phyloP scores from a whole-genome alignment of 768 basidiomycete species.

The Phaeotremella skinneri region DNA sequence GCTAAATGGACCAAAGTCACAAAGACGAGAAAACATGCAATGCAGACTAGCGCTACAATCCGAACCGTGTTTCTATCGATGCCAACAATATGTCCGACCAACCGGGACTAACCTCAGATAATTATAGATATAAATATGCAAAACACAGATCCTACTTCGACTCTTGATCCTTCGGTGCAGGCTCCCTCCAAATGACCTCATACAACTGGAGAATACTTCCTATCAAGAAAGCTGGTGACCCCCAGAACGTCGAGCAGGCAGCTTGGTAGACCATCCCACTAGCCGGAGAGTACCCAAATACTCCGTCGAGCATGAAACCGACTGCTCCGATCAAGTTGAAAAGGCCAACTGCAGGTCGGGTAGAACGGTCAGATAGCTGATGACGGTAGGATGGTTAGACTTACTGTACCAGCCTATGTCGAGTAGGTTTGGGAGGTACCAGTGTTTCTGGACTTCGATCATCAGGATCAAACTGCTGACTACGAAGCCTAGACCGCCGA shows the following conservation, averaged over 20 bases:
- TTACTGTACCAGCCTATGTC: slow-evolving; percentile 62
- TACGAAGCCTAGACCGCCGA: slow-evolving; percentile 64
- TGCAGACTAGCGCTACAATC: neutral
- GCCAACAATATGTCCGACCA: no score
- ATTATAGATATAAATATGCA: neutral
- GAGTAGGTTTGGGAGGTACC: slow-evolving; percentile 57
- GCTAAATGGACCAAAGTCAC: neutral
- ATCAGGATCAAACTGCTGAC: slow-evolving; percentile 56
- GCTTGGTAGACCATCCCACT: slow-evolving; percentile 58
- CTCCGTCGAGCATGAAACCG: slow-evolving; percentile 63
- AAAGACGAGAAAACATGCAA: neutral
- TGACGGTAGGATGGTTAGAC: slow-evolving; percentile 45
- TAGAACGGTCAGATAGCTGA: slow-evolving; percentile 1
- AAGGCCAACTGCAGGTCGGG: slow-evolving; percentile 50
- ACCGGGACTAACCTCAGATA: no score
- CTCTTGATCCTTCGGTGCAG: neutral
- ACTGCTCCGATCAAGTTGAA: slow-evolving; percentile 65
- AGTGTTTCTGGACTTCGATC: slow-evolving; percentile 60
- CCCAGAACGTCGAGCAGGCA: slow-evolving; percentile 60
- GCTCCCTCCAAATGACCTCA: slow-evolving; percentile 51
- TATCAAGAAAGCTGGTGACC: slow-evolving; percentile 63
- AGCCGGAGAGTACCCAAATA: slow-evolving; percentile 56
- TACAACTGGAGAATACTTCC: slow-evolving; percentile 61
- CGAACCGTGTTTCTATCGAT: neutral
- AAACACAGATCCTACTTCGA: neutral